Percentiles rank a stretch among this genome's conserved stretches.
These are phyloP conservation scores for Stenogyne calaminthoides DNA, from an alignment of 305 asterid genomes.

Conservation along the genomic window DNA sequence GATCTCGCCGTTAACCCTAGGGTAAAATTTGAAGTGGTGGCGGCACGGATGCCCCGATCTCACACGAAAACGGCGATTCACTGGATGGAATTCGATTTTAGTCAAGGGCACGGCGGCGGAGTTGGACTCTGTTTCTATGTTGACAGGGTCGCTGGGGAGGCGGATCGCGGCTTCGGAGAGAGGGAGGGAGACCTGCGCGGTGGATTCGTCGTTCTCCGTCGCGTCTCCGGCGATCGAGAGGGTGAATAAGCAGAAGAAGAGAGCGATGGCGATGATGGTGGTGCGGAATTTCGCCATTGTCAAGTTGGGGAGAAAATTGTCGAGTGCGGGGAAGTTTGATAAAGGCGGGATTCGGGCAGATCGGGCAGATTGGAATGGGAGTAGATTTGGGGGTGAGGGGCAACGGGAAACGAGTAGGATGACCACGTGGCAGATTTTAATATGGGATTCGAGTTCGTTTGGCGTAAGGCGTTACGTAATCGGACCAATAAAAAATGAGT, in stretches of 20 bases:
- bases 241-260: constrained; percentile 48
- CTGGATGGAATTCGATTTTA: constrained; percentile 37
- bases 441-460: not conserved
- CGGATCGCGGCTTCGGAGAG: constrained; percentile 34
- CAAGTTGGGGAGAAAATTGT: too few relatives aligned
- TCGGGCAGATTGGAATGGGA: constrained; percentile 32
- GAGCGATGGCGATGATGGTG: constrained; percentile 36
- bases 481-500: not conserved
- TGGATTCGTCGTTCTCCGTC: constrained; percentile 34
- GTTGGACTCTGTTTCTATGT: constrained; percentile 27
- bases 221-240: constrained; percentile 47
- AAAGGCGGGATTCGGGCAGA: constrained; percentile 35
- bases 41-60: constrained; percentile 44
- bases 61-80: constrained; percentile 48
- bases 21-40: constrained; percentile 33
- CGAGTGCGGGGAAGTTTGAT: not conserved
- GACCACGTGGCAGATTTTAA: constrained; percentile 27
- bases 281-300: constrained; percentile 48
- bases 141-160: constrained; percentile 33
- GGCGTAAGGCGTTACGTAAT: constrained; percentile 29
- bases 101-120: constrained; percentile 37
- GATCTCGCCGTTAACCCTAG: constrained; percentile 31
- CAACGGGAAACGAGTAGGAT: constrained; percentile 32
- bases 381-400: constrained; percentile 26
- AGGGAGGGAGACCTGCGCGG: constrained; percentile 23